Evolutionary conservation across 2,329 filamentous ascomycete genomes (phyloP), one percentile per base, ranked within the genome.

Genomic region (Didymella keratinophila): DNA sequence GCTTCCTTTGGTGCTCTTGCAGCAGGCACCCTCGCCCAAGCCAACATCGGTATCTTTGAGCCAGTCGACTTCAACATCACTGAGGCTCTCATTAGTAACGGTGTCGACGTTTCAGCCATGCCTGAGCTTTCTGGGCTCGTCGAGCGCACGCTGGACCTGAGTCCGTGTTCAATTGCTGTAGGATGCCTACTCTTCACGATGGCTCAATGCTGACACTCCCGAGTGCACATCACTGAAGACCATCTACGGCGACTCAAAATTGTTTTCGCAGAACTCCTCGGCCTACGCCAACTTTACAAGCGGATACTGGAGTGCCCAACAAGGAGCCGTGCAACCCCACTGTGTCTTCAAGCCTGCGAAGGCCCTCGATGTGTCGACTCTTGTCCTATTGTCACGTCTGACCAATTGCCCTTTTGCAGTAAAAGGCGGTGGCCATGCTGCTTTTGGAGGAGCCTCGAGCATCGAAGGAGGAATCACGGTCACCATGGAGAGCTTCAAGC

Each of bases 261-360:
- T 36, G 32, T 36, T 18, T 2, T 36, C 16, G 14, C 32, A 36
- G 7, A 6, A 16, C 14, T n/a, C 32, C 18, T 34, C 36, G 16
- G 36, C 25, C 45, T 34, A 48, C 6, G 27, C 20, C 32, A 36
- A n/a, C 56, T 64, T 69, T 39, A 61, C 58, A 8, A 50, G 43
- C 11, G 43, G 47, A 2, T 72, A 64, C 42, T 73, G 70, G 68
- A 70, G 68, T 9, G 45, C 52, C 5, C 67, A 71, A 45, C 61
- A 69, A 47, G 62, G 45, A 2, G 46, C 51, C 2, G 61, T 65
- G 3, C 51, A 60, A 14, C 71, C 70, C 3, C 64, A 52, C 12
- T 70, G 71, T 52, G 60, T 70, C 28, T 47, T 34, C 44, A 47
- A 23, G 67, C 66, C 12, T 44, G 41, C 6, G 7, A 36, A 36